Base-by-base conservation (phyloP, 1,284 basidiomycete species). In the Athelia psychrophila region DNA sequence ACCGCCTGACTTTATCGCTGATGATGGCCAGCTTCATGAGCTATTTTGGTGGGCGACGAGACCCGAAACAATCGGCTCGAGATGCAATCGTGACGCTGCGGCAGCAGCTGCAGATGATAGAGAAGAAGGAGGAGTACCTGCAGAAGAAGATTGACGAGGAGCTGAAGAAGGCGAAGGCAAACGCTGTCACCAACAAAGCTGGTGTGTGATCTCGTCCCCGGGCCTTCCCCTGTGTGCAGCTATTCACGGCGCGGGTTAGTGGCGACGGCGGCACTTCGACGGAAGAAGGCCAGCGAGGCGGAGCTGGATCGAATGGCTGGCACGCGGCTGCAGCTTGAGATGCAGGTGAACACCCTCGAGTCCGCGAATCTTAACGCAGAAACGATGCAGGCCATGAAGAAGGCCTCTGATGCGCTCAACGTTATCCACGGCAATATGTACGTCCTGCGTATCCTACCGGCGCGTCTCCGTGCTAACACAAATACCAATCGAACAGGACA, bases 41-140 rank as follows among this genome's bases (percentile, higher is more conserved):
- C 65, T 94, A 88, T 75, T 91, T 92, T 66, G 84, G 83, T 22
- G 85, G 84, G 44, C 79, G 83, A 60, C 84, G 84, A 66, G 90
- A 95, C 67, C 77, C 88, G 30, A 91, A 90, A 68, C 83, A 87
- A 69, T 77, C 83, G 32, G 86, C 92, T 32, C 80, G 92, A 61
- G 90, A 94, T 66, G 90, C 94, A 46, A 96, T 96, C 67, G 89
- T 96, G 54, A 79, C 75, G 30, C 78, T 96, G 60, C 82, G 94
- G 62, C 86, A 93, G 71, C 91, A 95, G 67, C 80, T 95, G 56
- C 84, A 95, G 71, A 91, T 98, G 86, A 87, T 99, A 60, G 95
- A 98, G 81, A 99, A 98, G 92, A 98, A 98, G 79, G 97, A 99
- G 77, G 95, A 98, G 72, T 81, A 93, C 72, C 77, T 98, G 58